These are phyloP conservation scores for Oldenlandia corymbosa DNA, from an alignment of 257 asterid genomes.

Conservation along the genomic window DNA sequence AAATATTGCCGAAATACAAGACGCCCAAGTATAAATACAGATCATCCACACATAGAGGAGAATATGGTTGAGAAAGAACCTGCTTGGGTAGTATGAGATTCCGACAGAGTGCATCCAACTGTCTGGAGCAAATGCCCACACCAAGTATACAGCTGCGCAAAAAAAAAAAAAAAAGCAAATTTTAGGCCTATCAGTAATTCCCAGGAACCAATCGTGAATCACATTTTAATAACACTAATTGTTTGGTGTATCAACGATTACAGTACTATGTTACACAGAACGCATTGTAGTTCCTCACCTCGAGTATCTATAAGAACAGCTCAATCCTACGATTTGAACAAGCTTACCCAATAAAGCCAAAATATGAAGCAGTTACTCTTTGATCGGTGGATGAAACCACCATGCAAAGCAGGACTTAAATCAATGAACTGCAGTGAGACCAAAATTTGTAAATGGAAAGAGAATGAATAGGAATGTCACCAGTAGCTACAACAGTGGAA, in stretches of 20 bases:
- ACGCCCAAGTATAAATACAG: neutral
- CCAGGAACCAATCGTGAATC: too few relatives aligned
- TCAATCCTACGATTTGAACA: neutral
- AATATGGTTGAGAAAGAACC: slow-evolving; percentile 14
- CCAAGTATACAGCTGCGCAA: slow-evolving; percentile 44
- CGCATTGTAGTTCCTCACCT: neutral
- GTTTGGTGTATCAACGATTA: too few relatives aligned
- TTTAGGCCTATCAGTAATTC: too few relatives aligned
- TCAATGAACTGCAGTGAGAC: neutral
- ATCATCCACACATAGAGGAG: neutral
- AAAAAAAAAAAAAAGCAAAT: slow-evolving; percentile 1
- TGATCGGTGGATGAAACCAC: neutral
- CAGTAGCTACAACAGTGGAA: slow-evolving; percentile 74
- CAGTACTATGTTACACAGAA: neutral
- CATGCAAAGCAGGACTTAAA: too few relatives aligned
- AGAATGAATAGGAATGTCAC: slow-evolving; percentile 23
- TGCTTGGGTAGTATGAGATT: slow-evolving; percentile 69
- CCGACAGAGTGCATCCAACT: slow-evolving; percentile 60
- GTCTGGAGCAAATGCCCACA: slow-evolving; percentile 79
- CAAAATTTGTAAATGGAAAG: neutral
- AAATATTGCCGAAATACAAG: slow-evolving; percentile 1
- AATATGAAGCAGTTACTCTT: neutral
- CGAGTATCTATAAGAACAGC: neutral
- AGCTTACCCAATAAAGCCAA: neutral
- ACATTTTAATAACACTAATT: too few relatives aligned